Evolutionary conservation across 106 monocot genomes (phyloP).

Genomic region (Phalaenopsis aphrodite): DNA sequence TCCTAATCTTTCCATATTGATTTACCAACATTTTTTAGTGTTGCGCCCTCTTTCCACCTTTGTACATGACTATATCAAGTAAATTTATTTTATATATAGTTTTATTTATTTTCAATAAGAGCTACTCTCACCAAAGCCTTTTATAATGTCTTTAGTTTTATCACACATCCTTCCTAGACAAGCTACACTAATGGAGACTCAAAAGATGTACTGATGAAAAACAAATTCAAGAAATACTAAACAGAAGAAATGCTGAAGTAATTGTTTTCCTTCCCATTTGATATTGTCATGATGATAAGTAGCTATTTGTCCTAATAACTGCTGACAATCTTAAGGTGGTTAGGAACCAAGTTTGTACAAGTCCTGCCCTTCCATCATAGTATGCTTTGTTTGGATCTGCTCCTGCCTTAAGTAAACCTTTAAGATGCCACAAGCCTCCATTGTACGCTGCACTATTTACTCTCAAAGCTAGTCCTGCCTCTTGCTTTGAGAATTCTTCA

Average conservation of each 20-base stretch:
- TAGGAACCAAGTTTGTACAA: slow-evolving; percentile 23
- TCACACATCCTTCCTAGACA: not conserved
- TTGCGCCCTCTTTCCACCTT: not conserved
- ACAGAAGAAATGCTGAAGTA: not conserved
- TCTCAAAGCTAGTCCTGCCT: slow-evolving; percentile 50
- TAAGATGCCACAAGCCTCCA: slow-evolving; percentile 49
- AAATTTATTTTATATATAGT: no score
- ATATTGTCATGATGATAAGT: not conserved
- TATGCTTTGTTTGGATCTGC: slow-evolving; percentile 62
- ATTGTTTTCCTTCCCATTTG: no score
- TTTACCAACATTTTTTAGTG: not conserved
- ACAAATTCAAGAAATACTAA: not conserved
- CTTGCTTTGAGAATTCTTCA: slow-evolving; percentile 79
- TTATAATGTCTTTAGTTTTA: no score
- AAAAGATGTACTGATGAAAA: not conserved
- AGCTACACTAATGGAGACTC: not conserved
- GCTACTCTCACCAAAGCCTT: not conserved
- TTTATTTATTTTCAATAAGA: not conserved
- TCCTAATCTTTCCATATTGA: not conserved
- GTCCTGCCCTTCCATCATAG: slow-evolving; percentile 68
- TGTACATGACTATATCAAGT: not conserved
- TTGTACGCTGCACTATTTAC: slow-evolving; percentile 65
- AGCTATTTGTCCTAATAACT: not conserved
- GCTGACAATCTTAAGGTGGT: not conserved
- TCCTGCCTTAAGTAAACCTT: slow-evolving; percentile 60